Percentiles rank a stretch among this genome's conserved stretches.
Evolutionary conservation across 805 yeast species (phyloP).

Genomic region (Candida taoyuanica): DNA sequence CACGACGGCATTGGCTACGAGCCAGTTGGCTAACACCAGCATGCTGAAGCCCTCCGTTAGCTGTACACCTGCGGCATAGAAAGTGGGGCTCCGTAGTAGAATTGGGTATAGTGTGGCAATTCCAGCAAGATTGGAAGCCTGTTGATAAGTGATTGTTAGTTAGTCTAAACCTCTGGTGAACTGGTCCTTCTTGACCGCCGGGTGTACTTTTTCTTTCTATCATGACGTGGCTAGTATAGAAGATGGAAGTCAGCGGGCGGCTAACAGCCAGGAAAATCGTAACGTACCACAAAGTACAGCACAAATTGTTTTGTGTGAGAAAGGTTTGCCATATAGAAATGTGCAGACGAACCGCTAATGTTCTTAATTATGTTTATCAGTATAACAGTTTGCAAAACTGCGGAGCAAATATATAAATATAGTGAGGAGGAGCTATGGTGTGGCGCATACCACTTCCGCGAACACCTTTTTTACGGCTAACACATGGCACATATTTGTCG

Average conservation of each 20-base stretch:
- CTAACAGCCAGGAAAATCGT: not conserved
- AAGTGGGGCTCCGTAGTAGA: conserved; percentile 40
- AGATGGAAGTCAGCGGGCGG: not conserved
- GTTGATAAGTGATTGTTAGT: conserved; percentile 4
- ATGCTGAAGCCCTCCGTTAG: conserved; percentile 46
- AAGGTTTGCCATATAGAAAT: conserved; percentile 7
- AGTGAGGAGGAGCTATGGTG: too few relatives aligned
- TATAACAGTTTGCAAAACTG: too few relatives aligned
- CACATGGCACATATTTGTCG: too few relatives aligned
- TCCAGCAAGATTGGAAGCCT: conserved; percentile 35
- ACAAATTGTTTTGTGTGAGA: conserved; percentile 19
- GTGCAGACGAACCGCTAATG: not conserved
- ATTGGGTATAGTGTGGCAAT: conserved; percentile 34
- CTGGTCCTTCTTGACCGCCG: too few relatives aligned
- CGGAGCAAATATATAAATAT: too few relatives aligned
- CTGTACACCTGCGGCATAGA: conserved; percentile 40
- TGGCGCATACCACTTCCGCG: not conserved
- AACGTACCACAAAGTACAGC: conserved; percentile 14
- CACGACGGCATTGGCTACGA: conserved; percentile 33
- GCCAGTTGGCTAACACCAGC: conserved; percentile 40
- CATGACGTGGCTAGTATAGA: not conserved
- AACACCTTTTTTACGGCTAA: not conserved
- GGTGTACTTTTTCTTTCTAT: too few relatives aligned
- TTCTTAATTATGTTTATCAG: not conserved
- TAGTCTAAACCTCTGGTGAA: not conserved